These are phyloP conservation scores for Neonectria hederae DNA, from an alignment of 2,329 filamentous ascomycete species.

Conservation along the genomic window DNA sequence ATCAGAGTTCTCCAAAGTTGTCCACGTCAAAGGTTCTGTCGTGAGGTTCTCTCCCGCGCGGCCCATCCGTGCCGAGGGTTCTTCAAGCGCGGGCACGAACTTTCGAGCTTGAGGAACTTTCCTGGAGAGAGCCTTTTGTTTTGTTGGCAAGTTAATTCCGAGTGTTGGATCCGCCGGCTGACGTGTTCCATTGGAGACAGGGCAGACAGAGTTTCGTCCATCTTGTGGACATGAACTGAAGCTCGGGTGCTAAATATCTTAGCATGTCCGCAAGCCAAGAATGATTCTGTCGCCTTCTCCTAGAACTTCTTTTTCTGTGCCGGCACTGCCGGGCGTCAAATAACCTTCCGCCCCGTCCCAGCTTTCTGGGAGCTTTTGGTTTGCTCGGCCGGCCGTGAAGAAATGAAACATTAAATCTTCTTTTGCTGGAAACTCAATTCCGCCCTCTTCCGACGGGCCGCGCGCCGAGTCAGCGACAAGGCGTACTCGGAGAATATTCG, in stretches of 20 bases:
- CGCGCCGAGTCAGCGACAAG: constrained; percentile 16
- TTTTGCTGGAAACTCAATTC: background rate
- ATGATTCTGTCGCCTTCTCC: background rate
- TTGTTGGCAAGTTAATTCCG: background rate
- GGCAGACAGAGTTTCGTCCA: background rate
- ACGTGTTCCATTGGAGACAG: background rate
- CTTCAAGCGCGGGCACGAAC: background rate
- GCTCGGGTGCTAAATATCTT: background rate
- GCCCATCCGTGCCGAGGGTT: background rate
- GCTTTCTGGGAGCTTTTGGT: background rate
- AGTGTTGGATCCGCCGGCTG: background rate
- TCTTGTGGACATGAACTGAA: background rate
- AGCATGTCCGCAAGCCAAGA: background rate
- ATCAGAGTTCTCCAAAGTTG: background rate
- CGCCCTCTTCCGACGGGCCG: constrained; percentile 8
- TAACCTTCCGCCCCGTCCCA: background rate
- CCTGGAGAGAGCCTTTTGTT: background rate
- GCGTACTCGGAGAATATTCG: constrained; percentile 12
- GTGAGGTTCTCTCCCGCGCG: constrained; percentile 1
- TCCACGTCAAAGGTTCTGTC: constrained; percentile 4
- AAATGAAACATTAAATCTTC: background rate
- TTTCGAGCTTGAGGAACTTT: background rate
- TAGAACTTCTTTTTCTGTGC: background rate
- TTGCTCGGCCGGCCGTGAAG: background rate
- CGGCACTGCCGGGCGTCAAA: constrained; percentile 3